Percentiles rank a stretch among this genome's conserved stretches.
Conservation (phyloP, 179 eudicot genomes). For the Nepenthes alata region DNA sequence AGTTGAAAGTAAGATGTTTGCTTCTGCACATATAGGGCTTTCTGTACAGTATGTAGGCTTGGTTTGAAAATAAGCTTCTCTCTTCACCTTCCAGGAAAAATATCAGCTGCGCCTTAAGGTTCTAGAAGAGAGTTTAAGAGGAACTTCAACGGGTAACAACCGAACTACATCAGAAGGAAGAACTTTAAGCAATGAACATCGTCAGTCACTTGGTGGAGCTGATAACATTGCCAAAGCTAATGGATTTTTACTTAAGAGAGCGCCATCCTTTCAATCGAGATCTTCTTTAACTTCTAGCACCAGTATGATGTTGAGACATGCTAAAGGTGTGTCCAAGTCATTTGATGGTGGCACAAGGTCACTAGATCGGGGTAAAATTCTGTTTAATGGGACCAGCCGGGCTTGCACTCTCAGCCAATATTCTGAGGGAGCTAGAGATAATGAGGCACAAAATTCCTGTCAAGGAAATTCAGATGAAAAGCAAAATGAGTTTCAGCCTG, state of each 20-base stretch:
- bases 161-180: slow-evolving; percentile 59
- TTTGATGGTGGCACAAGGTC: slow-evolving; percentile 92
- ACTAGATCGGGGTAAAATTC: slow-evolving; percentile 56
- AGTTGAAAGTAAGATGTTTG: slow-evolving; percentile 51
- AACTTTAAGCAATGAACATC: slow-evolving; percentile 70
- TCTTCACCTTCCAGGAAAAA: slow-evolving; percentile 45
- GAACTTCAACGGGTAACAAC: slow-evolving; percentile 36
- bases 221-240: slow-evolving; percentile 75
- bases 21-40: slow-evolving; percentile 2
- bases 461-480: slow-evolving; percentile 59
- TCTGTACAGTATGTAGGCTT: neutral
- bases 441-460: slow-evolving; percentile 34
- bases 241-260: slow-evolving; percentile 80
- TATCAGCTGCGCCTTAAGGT: slow-evolving; percentile 78
- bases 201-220: slow-evolving; percentile 90
- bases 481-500: slow-evolving; percentile 5
- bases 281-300: slow-evolving; percentile 54
- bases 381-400: slow-evolving; percentile 49
- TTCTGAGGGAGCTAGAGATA: slow-evolving; percentile 39
- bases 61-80: neutral
- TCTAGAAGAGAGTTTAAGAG: slow-evolving; percentile 74
- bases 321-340: slow-evolving; percentile 88
- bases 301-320: slow-evolving; percentile 75
- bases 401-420: slow-evolving; percentile 31
- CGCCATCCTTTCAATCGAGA: slow-evolving; percentile 73